Percentiles rank a stretch among this genome's conserved stretches.
Evolutionary conservation across 83 land plant genomes (phyloP).

Genomic region (Thuja plicata): DNA sequence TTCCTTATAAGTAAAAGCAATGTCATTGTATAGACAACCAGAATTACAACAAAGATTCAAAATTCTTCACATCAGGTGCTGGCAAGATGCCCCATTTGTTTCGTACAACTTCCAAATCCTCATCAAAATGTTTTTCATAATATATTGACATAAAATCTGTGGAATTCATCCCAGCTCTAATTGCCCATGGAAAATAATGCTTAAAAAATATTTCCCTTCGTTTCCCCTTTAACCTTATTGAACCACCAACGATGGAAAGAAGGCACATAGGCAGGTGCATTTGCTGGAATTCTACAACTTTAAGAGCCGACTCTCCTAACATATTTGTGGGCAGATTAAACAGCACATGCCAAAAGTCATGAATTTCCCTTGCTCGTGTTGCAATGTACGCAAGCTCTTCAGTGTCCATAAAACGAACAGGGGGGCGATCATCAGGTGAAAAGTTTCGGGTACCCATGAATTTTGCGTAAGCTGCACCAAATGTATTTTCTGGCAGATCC

Average conservation of each 20-base stretch:
- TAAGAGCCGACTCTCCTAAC: conserved; percentile 91
- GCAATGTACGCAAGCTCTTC: conserved; percentile 96
- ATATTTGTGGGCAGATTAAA: conserved; percentile 87
- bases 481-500: conserved; percentile 89
- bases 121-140: conserved; percentile 84
- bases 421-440: conserved; percentile 96
- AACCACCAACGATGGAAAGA: conserved; percentile 81
- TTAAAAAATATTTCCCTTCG: conserved; percentile 56
- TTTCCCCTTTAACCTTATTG: conserved; percentile 69
- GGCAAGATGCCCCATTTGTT: conserved; percentile 82
- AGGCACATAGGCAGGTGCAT: conserved; percentile 91
- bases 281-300: conserved; percentile 94
- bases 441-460: conserved; percentile 97
- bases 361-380: conserved; percentile 91
- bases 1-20: neutral
- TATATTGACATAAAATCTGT: conserved; percentile 89
- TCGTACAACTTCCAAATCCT: conserved; percentile 80
- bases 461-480: conserved; percentile 94
- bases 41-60: neutral
- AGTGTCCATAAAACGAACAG: conserved; percentile 92
- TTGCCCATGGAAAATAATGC: conserved; percentile 92
- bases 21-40: neutral
- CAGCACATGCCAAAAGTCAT: conserved; percentile 97
- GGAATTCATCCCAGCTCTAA: conserved; percentile 60
- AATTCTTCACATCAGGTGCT: conserved; percentile 41